A percentile compares a stretch with the other conserved stretches of the same genome.
Evolutionary conservation across 2,329 filamentous ascomycete genomes (phyloP).

Genomic region (Pyricularia sp.): DNA sequence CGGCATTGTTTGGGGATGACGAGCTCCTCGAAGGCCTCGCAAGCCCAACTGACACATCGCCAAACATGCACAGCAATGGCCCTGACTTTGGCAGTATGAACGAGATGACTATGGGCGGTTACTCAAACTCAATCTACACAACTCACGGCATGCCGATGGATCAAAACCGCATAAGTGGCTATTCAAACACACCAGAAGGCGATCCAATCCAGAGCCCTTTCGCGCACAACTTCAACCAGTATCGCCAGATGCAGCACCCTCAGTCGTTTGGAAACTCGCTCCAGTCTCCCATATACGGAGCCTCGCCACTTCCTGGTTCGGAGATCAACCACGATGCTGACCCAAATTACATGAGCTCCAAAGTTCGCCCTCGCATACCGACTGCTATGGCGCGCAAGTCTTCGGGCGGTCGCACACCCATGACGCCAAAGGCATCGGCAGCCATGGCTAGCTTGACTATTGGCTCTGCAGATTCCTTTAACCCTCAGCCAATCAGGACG

Average conservation of each 20-base stretch:
- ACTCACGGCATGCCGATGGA: slow-evolving; percentile 49
- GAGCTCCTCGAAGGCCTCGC: slow-evolving; percentile 68
- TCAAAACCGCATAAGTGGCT: slow-evolving; percentile 61
- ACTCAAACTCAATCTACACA: slow-evolving; percentile 37
- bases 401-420: slow-evolving; percentile 63
- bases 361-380: slow-evolving; percentile 42
- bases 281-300: slow-evolving; percentile 37
- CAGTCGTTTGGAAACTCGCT: slow-evolving; percentile 42
- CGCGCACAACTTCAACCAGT: slow-evolving; percentile 63
- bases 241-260: slow-evolving; percentile 52
- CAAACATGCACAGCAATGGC: slow-evolving; percentile 37
- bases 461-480: slow-evolving; percentile 54
- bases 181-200: slow-evolving; percentile 83
- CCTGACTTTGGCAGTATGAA: slow-evolving; percentile 45
- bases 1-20: slow-evolving; percentile 73
- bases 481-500: slow-evolving; percentile 65
- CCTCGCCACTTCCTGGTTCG: slow-evolving; percentile 33
- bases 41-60: slow-evolving; percentile 38
- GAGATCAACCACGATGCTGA: slow-evolving; percentile 40
- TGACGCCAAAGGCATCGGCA: slow-evolving; percentile 70
- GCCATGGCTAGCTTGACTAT: slow-evolving; percentile 62
- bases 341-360: slow-evolving; percentile 41
- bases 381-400: slow-evolving; percentile 59
- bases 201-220: slow-evolving; percentile 88
- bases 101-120: slow-evolving; percentile 40